Percentiles rank a stretch among this genome's conserved stretches.
Conservation (phyloP, 1,284 basidiomycete species). For the Heterobasidion annosum region DNA sequence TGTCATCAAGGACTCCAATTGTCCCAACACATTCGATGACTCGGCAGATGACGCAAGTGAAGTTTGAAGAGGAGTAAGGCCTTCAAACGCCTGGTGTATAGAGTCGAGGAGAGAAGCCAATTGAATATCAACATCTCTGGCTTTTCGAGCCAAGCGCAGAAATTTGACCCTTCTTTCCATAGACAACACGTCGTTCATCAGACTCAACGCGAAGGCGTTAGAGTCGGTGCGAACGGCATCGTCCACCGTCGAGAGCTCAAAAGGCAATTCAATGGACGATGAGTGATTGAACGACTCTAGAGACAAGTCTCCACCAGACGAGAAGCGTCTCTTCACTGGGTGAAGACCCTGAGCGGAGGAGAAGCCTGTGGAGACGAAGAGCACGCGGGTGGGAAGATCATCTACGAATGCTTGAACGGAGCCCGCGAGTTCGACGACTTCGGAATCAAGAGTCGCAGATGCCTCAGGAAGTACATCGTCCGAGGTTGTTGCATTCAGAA, state of each 20-base stretch:
- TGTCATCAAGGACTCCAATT: slow-evolving; percentile 26
- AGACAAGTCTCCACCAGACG: slow-evolving; percentile 22
- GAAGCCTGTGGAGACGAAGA: slow-evolving; percentile 34
- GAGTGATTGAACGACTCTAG: slow-evolving; percentile 23
- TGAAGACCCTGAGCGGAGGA: slow-evolving; percentile 12
- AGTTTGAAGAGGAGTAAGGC: slow-evolving; percentile 25
- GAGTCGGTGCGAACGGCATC: slow-evolving; percentile 59
- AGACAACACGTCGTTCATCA: slow-evolving; percentile 45
- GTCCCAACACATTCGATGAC: slow-evolving; percentile 17
- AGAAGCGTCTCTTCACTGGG: slow-evolving; percentile 21
- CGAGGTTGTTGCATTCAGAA: slow-evolving; percentile 25
- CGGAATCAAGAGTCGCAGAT: slow-evolving; percentile 24
- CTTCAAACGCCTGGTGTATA: slow-evolving; percentile 29
- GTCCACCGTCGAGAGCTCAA: slow-evolving; percentile 58
- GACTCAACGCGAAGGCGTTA: slow-evolving; percentile 57
- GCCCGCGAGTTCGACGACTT: slow-evolving; percentile 27
- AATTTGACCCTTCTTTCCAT: slow-evolving; percentile 38
- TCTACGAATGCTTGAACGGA: slow-evolving; percentile 38
- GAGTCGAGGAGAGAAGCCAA: slow-evolving; percentile 26
- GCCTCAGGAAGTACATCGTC: slow-evolving; percentile 17
- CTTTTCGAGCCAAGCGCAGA: slow-evolving; percentile 42
- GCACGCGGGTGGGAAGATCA: slow-evolving; percentile 36
- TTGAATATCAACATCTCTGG: slow-evolving; percentile 41
- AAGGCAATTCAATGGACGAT: slow-evolving; percentile 32
- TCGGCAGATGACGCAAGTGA: slow-evolving; percentile 14